Evolutionary conservation across 1,284 basidiomycete species (phyloP), one percentile per base, ranked within the genome.

Genomic region (Moesziomyces sp.): DNA sequence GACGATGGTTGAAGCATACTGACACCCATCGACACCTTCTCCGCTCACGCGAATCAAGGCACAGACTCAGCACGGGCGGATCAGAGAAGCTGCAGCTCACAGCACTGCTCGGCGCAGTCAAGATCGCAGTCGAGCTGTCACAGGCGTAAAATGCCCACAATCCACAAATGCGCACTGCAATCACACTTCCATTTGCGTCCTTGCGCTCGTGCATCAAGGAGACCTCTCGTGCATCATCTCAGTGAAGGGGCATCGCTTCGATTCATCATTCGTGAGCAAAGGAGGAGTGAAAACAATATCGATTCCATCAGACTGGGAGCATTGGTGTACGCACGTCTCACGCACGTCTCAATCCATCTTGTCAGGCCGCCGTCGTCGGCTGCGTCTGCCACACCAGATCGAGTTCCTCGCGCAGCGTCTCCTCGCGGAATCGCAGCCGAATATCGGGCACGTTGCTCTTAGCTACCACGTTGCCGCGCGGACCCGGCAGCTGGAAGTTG

Each of bases 1-100:
- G 3, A 34, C 6, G 4, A 34, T 7, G 13, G 30, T 8, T 5
- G 6, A 28, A 13, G 10, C 30, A 34, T 34, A 10, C 30, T 34
- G 30, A 34, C 30, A 34, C 11, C 10, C 30, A 13, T 13, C 13
- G 2, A 34, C 7, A 34, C 7, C 30, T 13, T 34, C 30, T 10
- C 9, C 30, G 10, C 30, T 34, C 30, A 13, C 30, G 30, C 30
- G 3, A 34, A 13, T 13, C 13, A 10, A 34, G 30, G 30, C 30
- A 34, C 30, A 34, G 30, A 34, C 86, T 99, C 16, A 94, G 94
- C 1, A 91, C 94, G 0, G 96, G 97, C 4, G 94, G 91, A 1
- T 95, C 87, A 69, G 97, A 99, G 84, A 97, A 94, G 81, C 90
- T 99, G 60, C 97, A 99, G 82, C 84, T 99, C 58, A 93, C 93